A percentile compares a stretch with the other conserved stretches of the same genome.
Conservation (phyloP, 305 asterid species). For the Plantago lanceolata region DNA sequence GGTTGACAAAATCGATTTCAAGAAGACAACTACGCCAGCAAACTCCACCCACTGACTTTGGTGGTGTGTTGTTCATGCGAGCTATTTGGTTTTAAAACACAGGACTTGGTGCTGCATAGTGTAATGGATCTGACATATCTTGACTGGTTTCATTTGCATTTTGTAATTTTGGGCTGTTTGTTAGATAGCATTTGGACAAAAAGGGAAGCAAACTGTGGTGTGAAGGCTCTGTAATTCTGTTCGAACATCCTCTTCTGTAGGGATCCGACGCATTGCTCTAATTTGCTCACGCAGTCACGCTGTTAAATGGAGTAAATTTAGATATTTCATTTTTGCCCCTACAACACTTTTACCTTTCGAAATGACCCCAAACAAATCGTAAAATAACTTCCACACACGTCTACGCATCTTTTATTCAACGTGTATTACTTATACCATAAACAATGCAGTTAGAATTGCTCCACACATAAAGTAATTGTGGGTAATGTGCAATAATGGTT, state of each 20-base stretch:
- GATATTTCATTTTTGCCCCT: too few relatives aligned
- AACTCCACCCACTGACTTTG: constrained; percentile 20
- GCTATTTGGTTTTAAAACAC: background rate
- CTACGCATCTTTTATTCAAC: too few relatives aligned
- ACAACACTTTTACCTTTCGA: too few relatives aligned
- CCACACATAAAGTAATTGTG: too few relatives aligned
- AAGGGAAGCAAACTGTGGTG: background rate
- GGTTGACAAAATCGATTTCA: constrained; percentile 93
- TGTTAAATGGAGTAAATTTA: too few relatives aligned
- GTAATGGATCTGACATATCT: background rate
- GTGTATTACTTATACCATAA: too few relatives aligned
- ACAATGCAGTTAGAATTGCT: too few relatives aligned
- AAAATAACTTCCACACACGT: too few relatives aligned
- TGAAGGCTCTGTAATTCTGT: constrained; percentile 1
- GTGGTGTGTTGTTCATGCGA: constrained; percentile 2
- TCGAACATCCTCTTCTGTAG: background rate
- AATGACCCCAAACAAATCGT: too few relatives aligned
- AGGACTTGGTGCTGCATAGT: constrained; percentile 5
- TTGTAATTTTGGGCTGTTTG: constrained; percentile 1
- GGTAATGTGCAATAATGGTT: too few relatives aligned
- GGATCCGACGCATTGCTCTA: too few relatives aligned
- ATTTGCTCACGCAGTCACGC: too few relatives aligned
- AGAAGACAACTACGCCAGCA: constrained; percentile 68
- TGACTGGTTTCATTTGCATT: background rate
- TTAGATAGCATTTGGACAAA: background rate